phyloP scores from a whole-genome alignment of 371 early-diverging fungal species.

The Sporodiniella umbellata region DNA sequence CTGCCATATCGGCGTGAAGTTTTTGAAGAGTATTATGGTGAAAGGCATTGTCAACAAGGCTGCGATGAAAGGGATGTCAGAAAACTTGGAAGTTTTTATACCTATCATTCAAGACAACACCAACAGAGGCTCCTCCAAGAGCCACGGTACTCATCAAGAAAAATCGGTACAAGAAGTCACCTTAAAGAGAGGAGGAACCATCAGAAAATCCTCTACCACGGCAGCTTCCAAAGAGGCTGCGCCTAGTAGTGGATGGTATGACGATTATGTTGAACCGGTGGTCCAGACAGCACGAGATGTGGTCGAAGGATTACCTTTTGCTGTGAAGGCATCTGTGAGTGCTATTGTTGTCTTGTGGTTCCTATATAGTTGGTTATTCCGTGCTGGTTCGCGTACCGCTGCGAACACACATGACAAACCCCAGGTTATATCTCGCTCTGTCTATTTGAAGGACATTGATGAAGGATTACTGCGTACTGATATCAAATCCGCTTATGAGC shows the following conservation, averaged over 20 bases:
- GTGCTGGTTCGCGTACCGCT: constrained; percentile 9
- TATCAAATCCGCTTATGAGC: constrained; percentile 20
- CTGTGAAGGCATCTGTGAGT: constrained; percentile 9
- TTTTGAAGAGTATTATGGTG: constrained; percentile 52
- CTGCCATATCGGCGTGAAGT: constrained; percentile 53
- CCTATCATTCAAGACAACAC: constrained; percentile 29
- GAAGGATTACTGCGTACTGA: constrained; percentile 32
- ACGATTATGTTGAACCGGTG: constrained; percentile 3
- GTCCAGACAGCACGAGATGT: constrained; percentile 12
- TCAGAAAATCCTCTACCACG: constrained; percentile 10
- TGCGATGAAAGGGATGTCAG: constrained; percentile 42
- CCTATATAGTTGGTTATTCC: constrained; percentile 1
- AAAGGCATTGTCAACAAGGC: constrained; percentile 50
- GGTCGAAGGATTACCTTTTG: constrained; percentile 18
- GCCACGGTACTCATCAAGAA: background rate
- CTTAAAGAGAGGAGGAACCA: constrained; percentile 4
- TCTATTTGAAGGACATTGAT: constrained; percentile 52
- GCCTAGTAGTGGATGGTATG: constrained; percentile 10
- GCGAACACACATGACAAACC: background rate
- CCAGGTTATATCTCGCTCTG: constrained; percentile 32
- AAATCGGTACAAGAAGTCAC: constrained; percentile 2
- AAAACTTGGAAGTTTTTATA: constrained; percentile 27
- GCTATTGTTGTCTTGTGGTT: background rate
- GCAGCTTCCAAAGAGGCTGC: background rate
- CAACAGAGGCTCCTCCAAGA: background rate